Evolutionary conservation across 2,329 filamentous ascomycete genomes (phyloP), one percentile per base, ranked within the genome.

Genomic region (Calonectria crousiana): DNA sequence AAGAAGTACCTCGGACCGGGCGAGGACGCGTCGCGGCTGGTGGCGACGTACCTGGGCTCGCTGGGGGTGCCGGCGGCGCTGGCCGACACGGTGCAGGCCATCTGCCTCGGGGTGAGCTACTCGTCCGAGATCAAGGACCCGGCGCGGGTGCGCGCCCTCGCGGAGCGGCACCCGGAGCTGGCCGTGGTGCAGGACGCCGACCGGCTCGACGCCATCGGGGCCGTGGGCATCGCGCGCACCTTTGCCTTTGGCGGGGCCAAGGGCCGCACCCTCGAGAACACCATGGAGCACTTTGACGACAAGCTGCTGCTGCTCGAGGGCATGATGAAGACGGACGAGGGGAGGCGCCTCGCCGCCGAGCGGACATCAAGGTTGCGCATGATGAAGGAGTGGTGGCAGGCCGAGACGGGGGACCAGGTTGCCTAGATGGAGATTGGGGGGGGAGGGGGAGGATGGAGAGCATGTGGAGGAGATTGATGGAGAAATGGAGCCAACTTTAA

Each of bases 121-220:
- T 93, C 91, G 4, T 89, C 90, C 77, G 96, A 98, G 84, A 87
- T 91, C 64, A 90, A 90, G 79, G 88, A 95, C 80, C 93, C 93
- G 1, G 85, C 84, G 8, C 84, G 86, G 16, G 92, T 95, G 11
- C 84, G 84, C n/a, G 84, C 86, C 1, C 87, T 96, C n/a, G 87
- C 97, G n/a, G 82, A 82, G 8, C 81, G 85, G 36, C 87, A 94
- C 82, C 95, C 95, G 1, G 85, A 86, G 78, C 81, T 87, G 41
- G 95, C 92, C 0, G 91, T 98, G 62, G 95, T 98, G 38, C 96
- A 98, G 85, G 96, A 98, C 84, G 96, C 96, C 5, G 96, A 98
- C 86, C 89, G 96, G 9, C 87, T 98, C n/a, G 96, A 98, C 85
- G 94, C 95, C 5, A 92, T 98, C 65, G 96, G 96, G 1, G 95